Base-by-base conservation (phyloP, 2,329 filamentous ascomycete species). In the Diaporthe sp. region DNA sequence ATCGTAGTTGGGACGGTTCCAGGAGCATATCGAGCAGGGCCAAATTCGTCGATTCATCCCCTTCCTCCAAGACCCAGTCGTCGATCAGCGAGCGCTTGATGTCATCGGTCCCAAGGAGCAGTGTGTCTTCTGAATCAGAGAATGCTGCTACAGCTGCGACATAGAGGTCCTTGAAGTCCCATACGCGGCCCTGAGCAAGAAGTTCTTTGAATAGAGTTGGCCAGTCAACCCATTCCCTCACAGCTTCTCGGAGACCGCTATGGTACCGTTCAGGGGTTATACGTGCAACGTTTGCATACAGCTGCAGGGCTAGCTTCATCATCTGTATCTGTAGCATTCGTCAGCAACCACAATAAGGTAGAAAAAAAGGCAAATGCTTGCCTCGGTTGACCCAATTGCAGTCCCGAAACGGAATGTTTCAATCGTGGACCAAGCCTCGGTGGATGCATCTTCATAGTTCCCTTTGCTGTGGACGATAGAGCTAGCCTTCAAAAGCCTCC, bases 91-190 rank as follows among this genome's bases (percentile, higher is more conserved):
- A 67, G 6, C 22, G 44, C 5, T n/a, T 49, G 12, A n/a, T 17
- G 44, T 34, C 42, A 20, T 47, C 61, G 3, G 25, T 34, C 20
- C 44, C 42, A 25, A 49, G 49, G 20, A 15, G 25, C 61, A 22
- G 17, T 1, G 1, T 37, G 20, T 15, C 22, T 49, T 9, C 44
- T 51, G 28, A 5, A 39, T 37, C 63, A 4, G 28, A 10, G 28
- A 67, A 67, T 25, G 63, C 44, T 20, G 28, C 6, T n/a, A 31
- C 7, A 1, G 6, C 10, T 25, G 28, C 63, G 37, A 67, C 44
- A 34, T 67, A 51, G 12, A 67, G 28, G 25, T 67, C 63, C 5
- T 39, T 67, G 44, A 67, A 67, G 17, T 67, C 63, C 63, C 63
- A 67, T 51, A 67, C 20, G 31, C 63, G 63, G 20, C 63, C 63